Evolutionary conservation across 1,139 yeast genomes (phyloP).

Genomic region (Taphrina communis): DNA sequence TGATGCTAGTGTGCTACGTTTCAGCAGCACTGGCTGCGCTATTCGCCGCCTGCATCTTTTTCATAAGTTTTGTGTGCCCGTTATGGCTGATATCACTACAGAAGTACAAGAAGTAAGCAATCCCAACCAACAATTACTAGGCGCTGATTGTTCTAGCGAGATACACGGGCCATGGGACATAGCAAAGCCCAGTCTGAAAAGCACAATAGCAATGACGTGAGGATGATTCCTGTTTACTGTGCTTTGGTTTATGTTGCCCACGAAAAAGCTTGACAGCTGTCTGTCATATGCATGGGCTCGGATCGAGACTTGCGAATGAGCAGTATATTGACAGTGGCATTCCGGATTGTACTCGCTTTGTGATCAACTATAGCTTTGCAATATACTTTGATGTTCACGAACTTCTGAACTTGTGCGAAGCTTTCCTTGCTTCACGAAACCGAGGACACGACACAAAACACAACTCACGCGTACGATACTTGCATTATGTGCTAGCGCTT

Average conservation of each 20-base stretch:
- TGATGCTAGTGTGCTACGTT: constrained; percentile 31
- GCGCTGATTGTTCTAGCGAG: constrained; percentile 54
- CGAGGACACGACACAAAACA: too few relatives aligned
- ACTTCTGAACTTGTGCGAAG: too few relatives aligned
- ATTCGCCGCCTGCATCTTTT: constrained; percentile 60
- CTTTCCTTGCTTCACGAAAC: too few relatives aligned
- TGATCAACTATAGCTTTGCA: too few relatives aligned
- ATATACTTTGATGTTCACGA: too few relatives aligned
- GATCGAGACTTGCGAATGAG: neutral
- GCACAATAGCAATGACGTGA: neutral
- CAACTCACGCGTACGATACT: too few relatives aligned
- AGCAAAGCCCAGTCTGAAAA: constrained; percentile 62
- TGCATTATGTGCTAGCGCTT: too few relatives aligned
- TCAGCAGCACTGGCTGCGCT: constrained; percentile 48
- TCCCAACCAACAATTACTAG: neutral
- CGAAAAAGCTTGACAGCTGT: neutral
- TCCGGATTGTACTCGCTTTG: too few relatives aligned
- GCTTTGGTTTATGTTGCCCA: neutral
- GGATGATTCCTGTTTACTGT: neutral
- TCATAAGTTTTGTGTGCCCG: constrained; percentile 67
- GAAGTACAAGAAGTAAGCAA: constrained; percentile 67
- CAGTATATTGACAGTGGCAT: neutral
- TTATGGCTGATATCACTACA: constrained; percentile 73
- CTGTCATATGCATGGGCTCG: too few relatives aligned
- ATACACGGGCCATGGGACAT: constrained; percentile 95